Conservation (phyloP, 352 stramenopile species). For the Lagenidium giganteum region DNA sequence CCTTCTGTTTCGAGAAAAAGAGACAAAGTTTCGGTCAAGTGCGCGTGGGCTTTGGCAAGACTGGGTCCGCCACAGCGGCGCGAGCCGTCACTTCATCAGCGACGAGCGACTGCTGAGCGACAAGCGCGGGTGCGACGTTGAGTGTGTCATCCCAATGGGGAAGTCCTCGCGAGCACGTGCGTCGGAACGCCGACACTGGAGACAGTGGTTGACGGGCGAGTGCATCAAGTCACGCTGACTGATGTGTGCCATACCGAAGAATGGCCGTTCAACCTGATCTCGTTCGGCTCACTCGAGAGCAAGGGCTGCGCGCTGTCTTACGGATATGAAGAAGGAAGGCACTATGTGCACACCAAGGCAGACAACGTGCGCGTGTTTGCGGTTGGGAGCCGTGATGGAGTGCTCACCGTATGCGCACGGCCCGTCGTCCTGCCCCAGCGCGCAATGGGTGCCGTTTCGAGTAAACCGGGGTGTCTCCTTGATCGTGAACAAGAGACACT, state of each 20-base stretch:
- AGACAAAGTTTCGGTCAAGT: too few relatives aligned
- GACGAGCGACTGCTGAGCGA: background rate
- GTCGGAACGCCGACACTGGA: background rate
- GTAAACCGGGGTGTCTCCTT: too few relatives aligned
- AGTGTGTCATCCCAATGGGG: background rate
- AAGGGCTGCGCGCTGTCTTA: conserved; percentile 4
- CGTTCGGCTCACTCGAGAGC: background rate
- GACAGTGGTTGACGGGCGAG: background rate
- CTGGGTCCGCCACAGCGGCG: conserved; percentile 6
- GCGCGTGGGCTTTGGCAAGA: too few relatives aligned
- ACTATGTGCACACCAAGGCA: too few relatives aligned
- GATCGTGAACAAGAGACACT: too few relatives aligned
- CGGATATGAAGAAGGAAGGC: too few relatives aligned
- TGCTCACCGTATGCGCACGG: too few relatives aligned
- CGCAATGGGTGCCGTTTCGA: too few relatives aligned
- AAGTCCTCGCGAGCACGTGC: background rate
- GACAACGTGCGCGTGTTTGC: too few relatives aligned
- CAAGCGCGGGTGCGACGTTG: background rate
- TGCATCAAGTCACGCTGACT: background rate
- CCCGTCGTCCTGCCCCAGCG: too few relatives aligned
- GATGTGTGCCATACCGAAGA: background rate
- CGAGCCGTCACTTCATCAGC: background rate
- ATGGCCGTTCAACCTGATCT: conserved; percentile 3
- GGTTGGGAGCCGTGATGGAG: too few relatives aligned
- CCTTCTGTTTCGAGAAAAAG: too few relatives aligned